A percentile compares a stretch with the other conserved stretches of the same genome.
These are phyloP conservation scores for Cardamine occulta DNA, from an alignment of 345 rosid genomes.

Conservation along the genomic window DNA sequence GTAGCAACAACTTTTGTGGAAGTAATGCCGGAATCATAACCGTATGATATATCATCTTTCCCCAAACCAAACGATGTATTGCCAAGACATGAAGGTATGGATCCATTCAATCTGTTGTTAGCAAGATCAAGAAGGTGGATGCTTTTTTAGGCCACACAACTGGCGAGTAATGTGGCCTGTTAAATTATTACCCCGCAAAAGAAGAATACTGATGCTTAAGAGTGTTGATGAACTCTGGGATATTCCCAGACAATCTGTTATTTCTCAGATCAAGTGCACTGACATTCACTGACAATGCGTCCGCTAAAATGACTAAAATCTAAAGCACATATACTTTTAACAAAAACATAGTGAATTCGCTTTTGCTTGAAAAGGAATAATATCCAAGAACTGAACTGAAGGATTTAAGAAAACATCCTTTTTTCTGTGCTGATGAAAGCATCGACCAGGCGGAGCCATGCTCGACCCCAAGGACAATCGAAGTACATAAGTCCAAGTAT, in stretches of 20 bases:
- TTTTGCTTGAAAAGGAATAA: neutral
- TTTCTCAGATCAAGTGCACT: neutral
- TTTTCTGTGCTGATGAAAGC: too few relatives aligned
- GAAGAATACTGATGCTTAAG: neutral
- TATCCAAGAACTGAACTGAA: too few relatives aligned
- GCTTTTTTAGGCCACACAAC: neutral
- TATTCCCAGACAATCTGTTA: neutral
- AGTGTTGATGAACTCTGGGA: neutral
- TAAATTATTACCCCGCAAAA: neutral
- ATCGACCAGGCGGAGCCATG: too few relatives aligned
- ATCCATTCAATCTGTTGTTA: constrained; percentile 8
- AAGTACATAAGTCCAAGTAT: too few relatives aligned
- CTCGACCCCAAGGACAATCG: too few relatives aligned
- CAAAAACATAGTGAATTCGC: too few relatives aligned
- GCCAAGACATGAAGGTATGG: constrained; percentile 18
- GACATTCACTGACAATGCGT: neutral
- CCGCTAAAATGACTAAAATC: too few relatives aligned
- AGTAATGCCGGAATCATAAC: too few relatives aligned
- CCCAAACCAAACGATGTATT: constrained; percentile 8
- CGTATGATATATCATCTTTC: neutral
- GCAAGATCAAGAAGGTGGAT: constrained; percentile 8
- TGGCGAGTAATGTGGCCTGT: neutral
- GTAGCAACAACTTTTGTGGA: too few relatives aligned
- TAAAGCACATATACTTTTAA: too few relatives aligned
- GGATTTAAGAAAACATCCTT: too few relatives aligned